phyloP scores from a whole-genome alignment of 352 stramenopile genomes.

The Pythium sp. region DNA sequence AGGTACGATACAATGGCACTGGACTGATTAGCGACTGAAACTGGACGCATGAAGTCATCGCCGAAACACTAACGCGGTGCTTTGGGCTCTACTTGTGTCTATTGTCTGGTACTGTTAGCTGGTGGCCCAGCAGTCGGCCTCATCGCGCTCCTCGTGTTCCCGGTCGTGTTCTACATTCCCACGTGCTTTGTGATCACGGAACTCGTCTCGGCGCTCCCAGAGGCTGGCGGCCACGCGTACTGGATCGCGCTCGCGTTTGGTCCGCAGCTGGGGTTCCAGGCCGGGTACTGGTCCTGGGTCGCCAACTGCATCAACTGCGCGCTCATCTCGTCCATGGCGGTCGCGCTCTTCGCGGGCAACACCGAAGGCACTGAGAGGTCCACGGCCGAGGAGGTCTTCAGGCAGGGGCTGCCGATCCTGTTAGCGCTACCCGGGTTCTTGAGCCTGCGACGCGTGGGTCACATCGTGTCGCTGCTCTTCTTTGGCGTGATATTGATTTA shows the following conservation, averaged over 20 bases:
- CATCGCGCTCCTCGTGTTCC: constrained; percentile 31
- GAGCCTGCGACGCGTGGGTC: constrained; percentile 38
- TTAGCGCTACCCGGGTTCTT: constrained; percentile 48
- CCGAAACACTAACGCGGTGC: neutral
- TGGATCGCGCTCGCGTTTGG: constrained; percentile 71
- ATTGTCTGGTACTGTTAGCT: constrained; percentile 13
- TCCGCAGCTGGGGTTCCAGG: constrained; percentile 65
- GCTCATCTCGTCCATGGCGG: constrained; percentile 56
- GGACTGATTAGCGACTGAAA: neutral
- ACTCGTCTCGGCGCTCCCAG: constrained; percentile 44
- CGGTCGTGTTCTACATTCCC: constrained; percentile 47
- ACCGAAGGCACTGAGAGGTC: constrained; percentile 14
- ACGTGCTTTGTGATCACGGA: constrained; percentile 49
- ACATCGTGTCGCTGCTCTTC: constrained; percentile 26
- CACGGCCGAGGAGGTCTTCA: constrained; percentile 40
- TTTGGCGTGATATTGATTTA: constrained; percentile 39
- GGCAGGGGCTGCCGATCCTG: constrained; percentile 46
- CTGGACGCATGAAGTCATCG: neutral
- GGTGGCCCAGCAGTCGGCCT: constrained; percentile 41
- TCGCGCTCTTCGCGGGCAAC: constrained; percentile 29
- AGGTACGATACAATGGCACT: no score
- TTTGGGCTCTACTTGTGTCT: neutral
- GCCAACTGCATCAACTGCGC: constrained; percentile 75
- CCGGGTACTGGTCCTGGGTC: constrained; percentile 82
- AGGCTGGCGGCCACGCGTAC: constrained; percentile 52